phyloP scores from a whole-genome alignment of 495 filamentous ascomycete genomes.

The Neurospora sp. region DNA sequence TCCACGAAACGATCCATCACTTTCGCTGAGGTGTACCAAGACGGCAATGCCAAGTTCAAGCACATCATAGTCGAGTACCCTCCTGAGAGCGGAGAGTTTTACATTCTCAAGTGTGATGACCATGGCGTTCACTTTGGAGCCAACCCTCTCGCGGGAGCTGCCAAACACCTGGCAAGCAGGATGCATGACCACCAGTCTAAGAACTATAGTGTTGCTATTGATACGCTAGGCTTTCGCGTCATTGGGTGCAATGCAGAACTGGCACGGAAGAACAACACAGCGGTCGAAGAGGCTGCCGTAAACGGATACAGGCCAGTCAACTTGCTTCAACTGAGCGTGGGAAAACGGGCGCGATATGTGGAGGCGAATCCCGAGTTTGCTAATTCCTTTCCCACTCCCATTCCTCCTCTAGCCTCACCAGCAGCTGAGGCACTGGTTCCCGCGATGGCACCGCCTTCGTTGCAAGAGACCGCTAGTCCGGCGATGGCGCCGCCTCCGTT shows the following conservation, averaged over 20 bases:
- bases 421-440: neutral
- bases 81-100: conserved; percentile 14
- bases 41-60: conserved; percentile 24
- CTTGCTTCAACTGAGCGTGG: conserved; percentile 15
- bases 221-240: conserved; percentile 27
- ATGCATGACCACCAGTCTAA: conserved; percentile 27
- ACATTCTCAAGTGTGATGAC: conserved; percentile 35
- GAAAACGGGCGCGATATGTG: neutral
- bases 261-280: conserved; percentile 24
- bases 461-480: neutral
- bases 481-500: neutral
- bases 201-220: conserved; percentile 19
- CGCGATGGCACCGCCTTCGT: neutral
- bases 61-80: conserved; percentile 35
- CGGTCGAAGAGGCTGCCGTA: conserved; percentile 16
- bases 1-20: conserved; percentile 16
- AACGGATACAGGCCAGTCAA: conserved; percentile 25
- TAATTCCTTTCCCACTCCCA: neutral
- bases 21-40: conserved; percentile 31
- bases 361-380: neutral
- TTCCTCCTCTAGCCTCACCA: neutral
- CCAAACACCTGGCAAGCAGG: conserved; percentile 29
- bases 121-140: conserved; percentile 32
- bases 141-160: conserved; percentile 31
- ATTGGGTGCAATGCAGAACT: conserved; percentile 19